These are phyloP conservation scores for Coprinellus aureogranulatus DNA, from an alignment of 768 basidiomycete genomes.

Conservation along the genomic window DNA sequence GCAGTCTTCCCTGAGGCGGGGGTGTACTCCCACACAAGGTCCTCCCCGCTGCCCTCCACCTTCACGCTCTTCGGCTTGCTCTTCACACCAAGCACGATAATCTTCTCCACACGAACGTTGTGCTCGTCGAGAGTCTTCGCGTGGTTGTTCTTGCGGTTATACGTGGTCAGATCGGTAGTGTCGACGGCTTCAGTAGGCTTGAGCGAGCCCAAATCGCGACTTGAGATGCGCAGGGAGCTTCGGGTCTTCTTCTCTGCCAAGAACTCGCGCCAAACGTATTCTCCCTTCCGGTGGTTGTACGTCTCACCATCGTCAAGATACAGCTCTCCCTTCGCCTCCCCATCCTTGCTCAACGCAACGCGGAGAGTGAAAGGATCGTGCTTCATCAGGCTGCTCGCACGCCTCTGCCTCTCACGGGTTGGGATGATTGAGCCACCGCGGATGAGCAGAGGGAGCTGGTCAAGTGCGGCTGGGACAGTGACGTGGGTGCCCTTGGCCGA, in stretches of 20 bases:
- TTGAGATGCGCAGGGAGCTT: slow-evolving; percentile 48
- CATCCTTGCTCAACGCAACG: slow-evolving; percentile 66
- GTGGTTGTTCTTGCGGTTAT: slow-evolving; percentile 62
- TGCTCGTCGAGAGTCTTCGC: slow-evolving; percentile 51
- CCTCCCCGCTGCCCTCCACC: slow-evolving; percentile 39
- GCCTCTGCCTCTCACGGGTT: slow-evolving; percentile 82
- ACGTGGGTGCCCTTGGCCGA: slow-evolving; percentile 64
- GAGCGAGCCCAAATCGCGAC: slow-evolving; percentile 50
- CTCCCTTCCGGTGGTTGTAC: slow-evolving; percentile 70
- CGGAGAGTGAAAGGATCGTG: slow-evolving; percentile 90
- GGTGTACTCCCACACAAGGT: slow-evolving; percentile 67
- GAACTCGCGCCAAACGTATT: slow-evolving; percentile 83
- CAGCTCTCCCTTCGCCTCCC: slow-evolving; percentile 73
- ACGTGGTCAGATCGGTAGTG: slow-evolving; percentile 39
- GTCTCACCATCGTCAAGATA: slow-evolving; percentile 95
- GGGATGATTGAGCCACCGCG: slow-evolving; percentile 90
- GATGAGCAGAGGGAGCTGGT: slow-evolving; percentile 80
- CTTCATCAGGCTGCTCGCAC: slow-evolving; percentile 85
- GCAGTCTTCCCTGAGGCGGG: slow-evolving; percentile 59
- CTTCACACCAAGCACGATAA: slow-evolving; percentile 74
- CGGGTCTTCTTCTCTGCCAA: slow-evolving; percentile 49
- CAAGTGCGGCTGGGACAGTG: slow-evolving; percentile 75
- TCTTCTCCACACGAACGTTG: slow-evolving; percentile 75
- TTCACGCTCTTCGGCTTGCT: slow-evolving; percentile 61
- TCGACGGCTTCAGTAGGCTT: slow-evolving; percentile 49